These are phyloP conservation scores for Elongisporangium anandrum DNA, from an alignment of 352 stramenopile genomes.

Conservation along the genomic window DNA sequence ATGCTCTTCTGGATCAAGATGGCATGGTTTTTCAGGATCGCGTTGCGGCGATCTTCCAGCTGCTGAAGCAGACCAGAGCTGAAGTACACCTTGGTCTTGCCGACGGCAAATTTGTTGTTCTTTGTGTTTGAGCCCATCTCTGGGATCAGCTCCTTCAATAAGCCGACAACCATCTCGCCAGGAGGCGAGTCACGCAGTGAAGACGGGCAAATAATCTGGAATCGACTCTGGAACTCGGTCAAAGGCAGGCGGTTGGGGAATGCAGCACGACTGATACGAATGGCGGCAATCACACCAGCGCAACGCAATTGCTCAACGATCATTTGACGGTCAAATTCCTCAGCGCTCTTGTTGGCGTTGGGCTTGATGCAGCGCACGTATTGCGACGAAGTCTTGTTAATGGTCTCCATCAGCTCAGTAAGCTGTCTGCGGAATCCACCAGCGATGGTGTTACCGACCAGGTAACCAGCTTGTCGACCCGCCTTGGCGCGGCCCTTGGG, in stretches of 20 bases:
- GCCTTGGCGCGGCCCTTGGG: slow-evolving; percentile 28
- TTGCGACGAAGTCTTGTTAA: slow-evolving; percentile 84
- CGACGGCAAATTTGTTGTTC: slow-evolving; percentile 78
- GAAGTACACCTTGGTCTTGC: slow-evolving; percentile 82
- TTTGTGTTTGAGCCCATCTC: slow-evolving; percentile 60
- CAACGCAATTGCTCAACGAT: slow-evolving; percentile 88
- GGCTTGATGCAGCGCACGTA: slow-evolving; percentile 92
- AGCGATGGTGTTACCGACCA: slow-evolving; percentile 79
- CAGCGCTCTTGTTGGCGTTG: slow-evolving; percentile 82
- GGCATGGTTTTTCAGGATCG: slow-evolving; percentile 70
- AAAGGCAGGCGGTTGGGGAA: slow-evolving; percentile 92
- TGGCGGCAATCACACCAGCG: slow-evolving; percentile 87
- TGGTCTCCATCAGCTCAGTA: slow-evolving; percentile 81
- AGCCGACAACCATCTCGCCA: slow-evolving; percentile 66
- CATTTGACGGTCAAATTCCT: slow-evolving; percentile 82
- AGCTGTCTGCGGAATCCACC: slow-evolving; percentile 86
- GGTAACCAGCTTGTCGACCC: slow-evolving; percentile 66
- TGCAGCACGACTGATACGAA: slow-evolving; percentile 82
- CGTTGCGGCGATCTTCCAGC: slow-evolving; percentile 84
- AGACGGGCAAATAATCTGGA: slow-evolving; percentile 82
- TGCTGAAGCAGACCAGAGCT: slow-evolving; percentile 88
- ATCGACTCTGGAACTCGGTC: slow-evolving; percentile 70
- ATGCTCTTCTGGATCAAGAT: slow-evolving; percentile 76
- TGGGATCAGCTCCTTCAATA: slow-evolving; percentile 66
- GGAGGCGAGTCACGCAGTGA: slow-evolving; percentile 45